Conservation (phyloP, 345 rosid species). For the Pistacia vera region DNA sequence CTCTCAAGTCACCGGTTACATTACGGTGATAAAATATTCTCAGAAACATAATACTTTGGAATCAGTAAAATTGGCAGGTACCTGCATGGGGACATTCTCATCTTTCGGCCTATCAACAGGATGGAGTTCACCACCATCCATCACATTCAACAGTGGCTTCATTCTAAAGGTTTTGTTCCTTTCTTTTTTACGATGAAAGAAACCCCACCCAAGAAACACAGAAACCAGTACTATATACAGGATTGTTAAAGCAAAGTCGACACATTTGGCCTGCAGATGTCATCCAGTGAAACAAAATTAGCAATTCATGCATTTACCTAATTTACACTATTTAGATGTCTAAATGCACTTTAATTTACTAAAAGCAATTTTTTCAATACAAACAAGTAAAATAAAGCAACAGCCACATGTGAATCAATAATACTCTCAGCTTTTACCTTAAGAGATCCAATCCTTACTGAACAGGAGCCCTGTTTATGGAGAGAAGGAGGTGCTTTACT, state of each 20-base stretch:
- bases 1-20: constrained; percentile 1
- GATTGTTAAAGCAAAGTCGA: constrained; percentile 71
- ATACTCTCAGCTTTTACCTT: constrained; percentile 45
- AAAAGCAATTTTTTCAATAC: neutral
- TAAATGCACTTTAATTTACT: neutral
- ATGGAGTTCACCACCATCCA: constrained; percentile 41
- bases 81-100: constrained; percentile 70
- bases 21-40: neutral
- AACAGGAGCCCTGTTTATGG: constrained; percentile 54
- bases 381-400: neutral
- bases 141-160: constrained; percentile 44
- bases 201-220: constrained; percentile 78
- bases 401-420: neutral
- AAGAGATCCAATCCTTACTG: constrained; percentile 73
- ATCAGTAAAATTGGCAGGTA: constrained; percentile 26
- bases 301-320: constrained; percentile 17
- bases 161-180: constrained; percentile 50
- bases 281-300: constrained; percentile 28
- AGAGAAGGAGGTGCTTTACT: constrained; percentile 51
- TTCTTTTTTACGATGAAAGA: constrained; percentile 58
- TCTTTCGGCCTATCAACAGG: constrained; percentile 52
- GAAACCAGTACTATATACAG: constrained; percentile 73
- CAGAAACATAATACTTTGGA: neutral
- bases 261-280: constrained; percentile 75
- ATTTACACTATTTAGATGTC: neutral